phyloP scores from a whole-genome alignment of 1,139 yeast genomes.

The Pichia sp. region DNA sequence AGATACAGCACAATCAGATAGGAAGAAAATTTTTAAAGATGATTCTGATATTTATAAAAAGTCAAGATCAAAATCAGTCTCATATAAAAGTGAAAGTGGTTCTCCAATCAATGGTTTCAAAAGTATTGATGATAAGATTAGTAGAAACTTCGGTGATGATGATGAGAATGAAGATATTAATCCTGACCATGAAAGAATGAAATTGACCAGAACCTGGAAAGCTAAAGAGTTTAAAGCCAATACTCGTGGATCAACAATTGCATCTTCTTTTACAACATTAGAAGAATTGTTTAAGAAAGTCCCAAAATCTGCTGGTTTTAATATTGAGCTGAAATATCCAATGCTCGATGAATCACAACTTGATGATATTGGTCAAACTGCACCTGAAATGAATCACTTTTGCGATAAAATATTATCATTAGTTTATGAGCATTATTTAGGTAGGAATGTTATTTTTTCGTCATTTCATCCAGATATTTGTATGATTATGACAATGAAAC shows the following conservation, averaged over 20 bases:
- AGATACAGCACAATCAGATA: conserved; percentile 22
- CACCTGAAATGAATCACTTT: conserved; percentile 79
- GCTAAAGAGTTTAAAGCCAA: conserved; percentile 87
- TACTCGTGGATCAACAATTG: conserved; percentile 81
- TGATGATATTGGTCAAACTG: conserved; percentile 84
- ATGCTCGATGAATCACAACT: conserved; percentile 89
- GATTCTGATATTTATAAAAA: conserved; percentile 26
- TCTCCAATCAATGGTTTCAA: not conserved
- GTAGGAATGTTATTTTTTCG: conserved; percentile 84
- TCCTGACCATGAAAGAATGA: conserved; percentile 61
- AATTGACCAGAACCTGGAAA: conserved; percentile 81
- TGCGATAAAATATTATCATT: conserved; percentile 76
- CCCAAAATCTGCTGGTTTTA: conserved; percentile 84
- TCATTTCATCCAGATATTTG: conserved; percentile 96
- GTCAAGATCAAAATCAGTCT: conserved; percentile 24
- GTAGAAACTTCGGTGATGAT: not conserved
- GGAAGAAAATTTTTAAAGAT: conserved; percentile 24
- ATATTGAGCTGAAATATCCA: conserved; percentile 92
- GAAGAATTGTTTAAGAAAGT: conserved; percentile 76
- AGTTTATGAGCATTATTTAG: conserved; percentile 73
- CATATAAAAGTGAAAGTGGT: conserved; percentile 3
- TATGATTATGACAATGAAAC: conserved; percentile 77
- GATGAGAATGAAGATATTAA: conserved; percentile 17
- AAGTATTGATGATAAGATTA: not conserved
- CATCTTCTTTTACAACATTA: conserved; percentile 85